Base-by-base conservation (phyloP, 805 yeast genomes). In the Diddensiella transvaalensis region DNA sequence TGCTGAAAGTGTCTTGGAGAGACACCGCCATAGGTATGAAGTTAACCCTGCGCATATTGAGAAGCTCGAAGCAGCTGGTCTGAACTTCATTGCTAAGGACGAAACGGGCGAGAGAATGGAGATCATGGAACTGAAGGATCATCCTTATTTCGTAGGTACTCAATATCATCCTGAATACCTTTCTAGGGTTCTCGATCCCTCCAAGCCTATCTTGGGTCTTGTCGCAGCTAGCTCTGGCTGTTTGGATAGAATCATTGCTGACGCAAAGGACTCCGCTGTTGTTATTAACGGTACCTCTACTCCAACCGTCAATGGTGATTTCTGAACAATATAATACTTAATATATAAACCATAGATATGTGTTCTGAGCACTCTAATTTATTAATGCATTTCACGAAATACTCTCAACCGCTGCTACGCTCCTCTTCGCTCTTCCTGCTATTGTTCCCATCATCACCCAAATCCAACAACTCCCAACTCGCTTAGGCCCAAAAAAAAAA, bases 1-100 rank as follows among this genome's bases (percentile, higher is more conserved):
- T 50, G 75, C 76, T 23, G 76, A 73, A 1, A 71, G 76, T 40
- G 90, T 89, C 44, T 74, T 74, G 52, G 99, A 93, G 74, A 87
- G 99, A 77, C 99, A 93, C 69, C 85, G 99, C 75, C 99, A 93
- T 70, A 83, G 99, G 73, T 93, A 93, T 68, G 99, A 93, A 70
- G 87, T 93, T 60, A 91, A 90, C 70, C 99, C 99, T 13, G 79
- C 77, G 55, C 74, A 87, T 58, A 83, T 90, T 55, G 73, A 70
- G 15, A 69, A 72, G 39, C 78, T 91, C 53, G 98, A 93, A 70
- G 67, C 68, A 4, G 72, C 82, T 44, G 99, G 98, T 17, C 77
- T 95, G 67, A 73, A 75, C 58, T 93, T 90, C 66, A 91, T 93
- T 49, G 99, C 98, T 64, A 87, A 84, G 68, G 99, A 93, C 70